A percentile compares a stretch with the other conserved stretches of the same genome.
phyloP scores from a whole-genome alignment of 306 rosid genomes.

The Erythrophleum fordii region DNA sequence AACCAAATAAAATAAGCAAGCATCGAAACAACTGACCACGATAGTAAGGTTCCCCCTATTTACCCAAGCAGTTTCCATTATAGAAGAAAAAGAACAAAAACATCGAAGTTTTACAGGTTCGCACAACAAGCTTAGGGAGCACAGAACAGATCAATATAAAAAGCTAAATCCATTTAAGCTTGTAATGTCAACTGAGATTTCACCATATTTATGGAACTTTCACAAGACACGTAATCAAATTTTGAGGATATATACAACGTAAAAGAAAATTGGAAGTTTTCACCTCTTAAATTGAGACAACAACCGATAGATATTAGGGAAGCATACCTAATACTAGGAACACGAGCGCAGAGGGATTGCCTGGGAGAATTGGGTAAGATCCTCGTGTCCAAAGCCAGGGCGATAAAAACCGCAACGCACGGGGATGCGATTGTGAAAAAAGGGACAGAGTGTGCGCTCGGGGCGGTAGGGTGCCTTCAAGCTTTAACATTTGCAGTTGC shows the following conservation, averaged over 20 bases:
- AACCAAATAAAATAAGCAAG: neutral
- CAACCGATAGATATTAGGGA: neutral
- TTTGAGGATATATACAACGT: slow-evolving; percentile 11
- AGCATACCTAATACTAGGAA: slow-evolving; percentile 24
- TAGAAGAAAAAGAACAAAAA: slow-evolving; percentile 13
- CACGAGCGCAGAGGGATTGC: slow-evolving; percentile 23
- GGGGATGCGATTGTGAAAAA: slow-evolving; percentile 6
- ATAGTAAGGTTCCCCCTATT: slow-evolving; percentile 16
- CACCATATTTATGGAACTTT: slow-evolving; percentile 6
- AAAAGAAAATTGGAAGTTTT: neutral
- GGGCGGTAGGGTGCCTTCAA: slow-evolving; percentile 1
- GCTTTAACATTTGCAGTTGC: slow-evolving; percentile 17
- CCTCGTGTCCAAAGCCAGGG: slow-evolving; percentile 12
- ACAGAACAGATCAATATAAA: slow-evolving; percentile 13
- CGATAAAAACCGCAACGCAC: neutral
- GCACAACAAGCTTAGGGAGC: slow-evolving; percentile 29
- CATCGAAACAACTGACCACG: neutral
- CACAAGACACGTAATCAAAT: slow-evolving; percentile 8
- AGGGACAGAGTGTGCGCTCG: slow-evolving; percentile 28
- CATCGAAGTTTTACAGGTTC: slow-evolving; percentile 37
- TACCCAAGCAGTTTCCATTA: slow-evolving; percentile 28
- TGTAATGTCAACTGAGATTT: slow-evolving; percentile 30
- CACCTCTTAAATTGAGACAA: neutral
- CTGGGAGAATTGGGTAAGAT: slow-evolving; percentile 17
- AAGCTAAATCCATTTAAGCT: slow-evolving; percentile 37